These are phyloP conservation scores for Phytopythium litorale DNA, from an alignment of 352 stramenopile species.

Conservation along the genomic window DNA sequence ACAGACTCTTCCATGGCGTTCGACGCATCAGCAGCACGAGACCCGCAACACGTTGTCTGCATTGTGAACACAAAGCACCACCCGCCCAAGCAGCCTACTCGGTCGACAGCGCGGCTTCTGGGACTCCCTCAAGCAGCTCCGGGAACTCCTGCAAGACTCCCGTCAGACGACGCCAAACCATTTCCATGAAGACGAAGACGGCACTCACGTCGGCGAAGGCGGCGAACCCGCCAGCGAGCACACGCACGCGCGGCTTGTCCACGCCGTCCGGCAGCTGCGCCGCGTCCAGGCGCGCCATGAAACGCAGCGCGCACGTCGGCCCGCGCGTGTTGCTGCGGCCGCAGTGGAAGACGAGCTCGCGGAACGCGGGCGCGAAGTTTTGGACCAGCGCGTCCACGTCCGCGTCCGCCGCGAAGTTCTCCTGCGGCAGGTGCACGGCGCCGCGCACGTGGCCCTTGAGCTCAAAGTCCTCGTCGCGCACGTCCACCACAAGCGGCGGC, in stretches of 20 bases:
- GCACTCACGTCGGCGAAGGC: constrained; percentile 17
- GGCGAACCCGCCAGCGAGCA: constrained; percentile 19
- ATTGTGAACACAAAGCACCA: neutral
- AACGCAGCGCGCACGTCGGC: constrained; percentile 31
- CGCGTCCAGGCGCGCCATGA: constrained; percentile 19
- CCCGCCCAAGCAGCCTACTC: neutral
- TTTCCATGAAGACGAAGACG: too few species aligned
- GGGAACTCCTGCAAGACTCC: neutral
- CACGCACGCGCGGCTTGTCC: constrained; percentile 18
- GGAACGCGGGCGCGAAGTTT: constrained; percentile 16
- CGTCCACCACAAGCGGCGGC: constrained; percentile 17
- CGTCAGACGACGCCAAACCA: neutral
- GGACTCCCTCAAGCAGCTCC: constrained; percentile 2
- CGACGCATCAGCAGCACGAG: neutral
- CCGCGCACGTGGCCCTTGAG: constrained; percentile 21
- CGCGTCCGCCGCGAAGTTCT: constrained; percentile 25
- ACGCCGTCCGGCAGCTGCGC: neutral
- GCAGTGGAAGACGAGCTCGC: constrained; percentile 37
- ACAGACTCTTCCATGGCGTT: neutral
- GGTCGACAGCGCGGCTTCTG: neutral
- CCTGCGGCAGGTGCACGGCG: constrained; percentile 25
- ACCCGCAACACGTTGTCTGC: too few species aligned
- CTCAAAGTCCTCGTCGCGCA: constrained; percentile 30
- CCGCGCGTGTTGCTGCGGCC: constrained; percentile 27
- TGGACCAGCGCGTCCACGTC: constrained; percentile 31